phyloP scores from a whole-genome alignment of 176 grass and related monocot species.

The Chloris gayana region DNA sequence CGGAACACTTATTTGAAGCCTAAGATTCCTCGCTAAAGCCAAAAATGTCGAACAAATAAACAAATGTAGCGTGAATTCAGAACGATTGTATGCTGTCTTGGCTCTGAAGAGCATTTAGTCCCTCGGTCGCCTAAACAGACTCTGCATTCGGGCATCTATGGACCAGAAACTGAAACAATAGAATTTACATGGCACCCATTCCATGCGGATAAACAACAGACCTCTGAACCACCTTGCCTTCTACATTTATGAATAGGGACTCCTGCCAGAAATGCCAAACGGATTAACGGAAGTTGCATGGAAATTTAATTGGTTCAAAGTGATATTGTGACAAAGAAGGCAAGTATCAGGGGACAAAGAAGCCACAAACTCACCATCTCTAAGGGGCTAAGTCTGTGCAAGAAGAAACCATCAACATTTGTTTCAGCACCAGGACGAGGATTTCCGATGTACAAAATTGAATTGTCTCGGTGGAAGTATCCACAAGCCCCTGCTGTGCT shows the following conservation, averaged over 20 bases:
- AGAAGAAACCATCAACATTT: conserved; percentile 38
- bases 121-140: not conserved
- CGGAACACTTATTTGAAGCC: not conserved
- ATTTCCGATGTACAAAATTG: conserved; percentile 37
- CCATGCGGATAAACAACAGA: conserved; percentile 21
- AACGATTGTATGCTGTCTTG: not conserved
- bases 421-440: conserved; percentile 15
- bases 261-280: conserved; percentile 24
- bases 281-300: not conserved
- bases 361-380: conserved; percentile 47
- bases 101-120: not conserved
- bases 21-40: not conserved
- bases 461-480: conserved; percentile 30
- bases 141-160: not conserved
- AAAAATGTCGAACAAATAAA: not conserved
- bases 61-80: not conserved
- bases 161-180: not conserved
- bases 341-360: not conserved
- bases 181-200: conserved; percentile 30
- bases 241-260: conserved; percentile 32
- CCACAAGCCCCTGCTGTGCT: conserved; percentile 39
- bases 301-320: not conserved
- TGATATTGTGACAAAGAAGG: conserved; percentile 4
- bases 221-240: conserved; percentile 51
- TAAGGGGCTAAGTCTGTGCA: conserved; percentile 38